phyloP scores from a whole-genome alignment of 208 protist genomes.

The Angomonas deanei region DNA sequence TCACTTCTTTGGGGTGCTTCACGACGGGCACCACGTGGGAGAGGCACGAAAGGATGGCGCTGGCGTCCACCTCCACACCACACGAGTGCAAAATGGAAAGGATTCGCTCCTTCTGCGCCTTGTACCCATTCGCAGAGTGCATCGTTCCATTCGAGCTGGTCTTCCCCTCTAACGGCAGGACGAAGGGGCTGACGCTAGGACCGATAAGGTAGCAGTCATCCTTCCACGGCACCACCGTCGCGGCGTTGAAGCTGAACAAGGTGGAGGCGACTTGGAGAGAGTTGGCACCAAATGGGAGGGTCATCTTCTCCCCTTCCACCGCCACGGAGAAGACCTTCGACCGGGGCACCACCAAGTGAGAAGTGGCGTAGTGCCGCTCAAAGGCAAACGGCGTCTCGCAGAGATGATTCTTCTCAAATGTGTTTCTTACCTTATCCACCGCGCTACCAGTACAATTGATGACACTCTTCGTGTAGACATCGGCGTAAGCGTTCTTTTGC shows the following conservation, averaged over 20 bases:
- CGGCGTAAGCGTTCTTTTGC: not conserved
- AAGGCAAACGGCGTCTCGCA: slow-evolving; percentile 26
- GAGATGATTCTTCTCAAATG: slow-evolving; percentile 29
- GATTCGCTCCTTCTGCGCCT: slow-evolving; percentile 29
- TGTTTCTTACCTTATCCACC: slow-evolving; percentile 45
- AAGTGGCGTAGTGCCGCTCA: slow-evolving; percentile 32
- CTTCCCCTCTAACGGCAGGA: not conserved
- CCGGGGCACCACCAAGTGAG: slow-evolving; percentile 53
- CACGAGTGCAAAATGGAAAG: slow-evolving; percentile 22
- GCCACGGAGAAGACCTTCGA: slow-evolving; percentile 10
- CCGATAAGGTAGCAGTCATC: slow-evolving; percentile 70
- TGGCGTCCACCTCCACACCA: slow-evolving; percentile 38
- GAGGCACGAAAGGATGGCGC: slow-evolving; percentile 56
- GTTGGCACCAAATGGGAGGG: not conserved
- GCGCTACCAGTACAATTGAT: slow-evolving; percentile 67
- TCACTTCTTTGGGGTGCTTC: slow-evolving; percentile 20
- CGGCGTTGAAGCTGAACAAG: slow-evolving; percentile 53
- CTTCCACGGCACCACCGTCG: slow-evolving; percentile 70
- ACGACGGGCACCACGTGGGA: slow-evolving; percentile 44
- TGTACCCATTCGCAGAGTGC: slow-evolving; percentile 22
- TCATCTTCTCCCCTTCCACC: not conserved
- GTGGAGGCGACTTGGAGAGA: slow-evolving; percentile 51
- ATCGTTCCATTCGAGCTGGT: not conserved
- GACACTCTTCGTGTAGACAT: slow-evolving; percentile 46
- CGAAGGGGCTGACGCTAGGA: slow-evolving; percentile 29